These are phyloP conservation scores for Barbatosphaeria neglecta DNA, from an alignment of 495 filamentous ascomycete species.

Conservation along the genomic window DNA sequence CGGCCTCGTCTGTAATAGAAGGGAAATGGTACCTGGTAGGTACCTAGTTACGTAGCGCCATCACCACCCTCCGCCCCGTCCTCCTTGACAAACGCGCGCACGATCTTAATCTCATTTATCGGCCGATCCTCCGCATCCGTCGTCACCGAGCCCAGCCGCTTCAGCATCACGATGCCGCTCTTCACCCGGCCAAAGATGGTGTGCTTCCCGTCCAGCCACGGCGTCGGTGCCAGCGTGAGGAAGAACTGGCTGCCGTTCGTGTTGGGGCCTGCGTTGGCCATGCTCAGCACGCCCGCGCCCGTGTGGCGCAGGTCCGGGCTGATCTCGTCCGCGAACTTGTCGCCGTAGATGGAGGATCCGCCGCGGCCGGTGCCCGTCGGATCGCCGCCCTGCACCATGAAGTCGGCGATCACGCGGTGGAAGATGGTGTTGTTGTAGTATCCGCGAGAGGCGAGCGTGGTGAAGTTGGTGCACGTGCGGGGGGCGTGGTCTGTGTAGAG, in stretches of 20 bases:
- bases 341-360: slow-evolving; percentile 82
- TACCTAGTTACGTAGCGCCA: too few relatives aligned
- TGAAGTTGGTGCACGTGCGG: slow-evolving; percentile 81
- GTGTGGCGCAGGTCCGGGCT: slow-evolving; percentile 69
- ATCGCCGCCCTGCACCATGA: slow-evolving; percentile 96
- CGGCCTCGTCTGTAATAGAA: too few relatives aligned
- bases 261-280: slow-evolving; percentile 92
- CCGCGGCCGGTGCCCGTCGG: slow-evolving; percentile 93
- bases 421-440: slow-evolving; percentile 82
- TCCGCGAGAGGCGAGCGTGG: slow-evolving; percentile 59
- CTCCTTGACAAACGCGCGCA: slow-evolving; percentile 55
- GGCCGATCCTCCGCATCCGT: slow-evolving; percentile 73
- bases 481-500: slow-evolving; percentile 52
- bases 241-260: slow-evolving; percentile 88
- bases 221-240: slow-evolving; percentile 87
- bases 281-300: slow-evolving; percentile 83
- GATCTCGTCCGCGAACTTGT: slow-evolving; percentile 93
- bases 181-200: slow-evolving; percentile 95
- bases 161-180: slow-evolving; percentile 68
- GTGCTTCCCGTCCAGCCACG: slow-evolving; percentile 95
- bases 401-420: slow-evolving; percentile 90
- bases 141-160: slow-evolving; percentile 84
- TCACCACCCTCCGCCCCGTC: slow-evolving; percentile 21
- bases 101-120: slow-evolving; percentile 70
- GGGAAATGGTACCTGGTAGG: too few relatives aligned